Conservation (phyloP, 331 rosid genomes). For the Phaseolus coccineus region DNA sequence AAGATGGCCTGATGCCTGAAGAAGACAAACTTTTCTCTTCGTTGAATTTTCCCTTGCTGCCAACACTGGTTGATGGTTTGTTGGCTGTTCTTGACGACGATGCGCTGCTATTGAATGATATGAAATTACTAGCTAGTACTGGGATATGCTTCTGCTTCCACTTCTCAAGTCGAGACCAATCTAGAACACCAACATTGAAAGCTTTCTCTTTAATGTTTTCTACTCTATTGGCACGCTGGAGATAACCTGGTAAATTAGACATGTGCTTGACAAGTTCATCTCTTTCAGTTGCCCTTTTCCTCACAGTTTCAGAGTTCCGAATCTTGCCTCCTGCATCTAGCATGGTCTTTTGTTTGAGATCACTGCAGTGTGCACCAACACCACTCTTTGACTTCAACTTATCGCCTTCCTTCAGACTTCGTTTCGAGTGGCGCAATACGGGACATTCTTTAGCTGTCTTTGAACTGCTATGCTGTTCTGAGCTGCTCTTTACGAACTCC, state of each 20-base stretch:
- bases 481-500: conserved; percentile 57
- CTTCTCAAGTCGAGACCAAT: conserved; percentile 82
- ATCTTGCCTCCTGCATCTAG: conserved; percentile 43
- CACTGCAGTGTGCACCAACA: conserved; percentile 45
- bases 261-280: conserved; percentile 95
- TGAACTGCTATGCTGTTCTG: conserved; percentile 57
- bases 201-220: conserved; percentile 72
- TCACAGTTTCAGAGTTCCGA: conserved; percentile 43
- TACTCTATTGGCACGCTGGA: conserved; percentile 57
- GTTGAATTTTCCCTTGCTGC: conserved; percentile 45
- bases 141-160: conserved; percentile 72
- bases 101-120: conserved; percentile 48
- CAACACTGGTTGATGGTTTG: conserved; percentile 47
- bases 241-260: conserved; percentile 90
- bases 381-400: conserved; percentile 57
- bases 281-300: conserved; percentile 48
- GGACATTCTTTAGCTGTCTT: conserved; percentile 56
- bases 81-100: conserved; percentile 50
- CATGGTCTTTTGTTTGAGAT: conserved; percentile 49
- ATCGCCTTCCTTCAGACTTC: conserved; percentile 48
- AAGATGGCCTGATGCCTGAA: conserved; percentile 50
- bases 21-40: conserved; percentile 44
- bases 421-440: conserved; percentile 46
- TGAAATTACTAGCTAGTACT: conserved; percentile 42
- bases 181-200: conserved; percentile 89